A percentile compares a stretch with the other conserved stretches of the same genome.
Conservation (phyloP, 257 asterid genomes). For the Lithospermum erythrorhizon region DNA sequence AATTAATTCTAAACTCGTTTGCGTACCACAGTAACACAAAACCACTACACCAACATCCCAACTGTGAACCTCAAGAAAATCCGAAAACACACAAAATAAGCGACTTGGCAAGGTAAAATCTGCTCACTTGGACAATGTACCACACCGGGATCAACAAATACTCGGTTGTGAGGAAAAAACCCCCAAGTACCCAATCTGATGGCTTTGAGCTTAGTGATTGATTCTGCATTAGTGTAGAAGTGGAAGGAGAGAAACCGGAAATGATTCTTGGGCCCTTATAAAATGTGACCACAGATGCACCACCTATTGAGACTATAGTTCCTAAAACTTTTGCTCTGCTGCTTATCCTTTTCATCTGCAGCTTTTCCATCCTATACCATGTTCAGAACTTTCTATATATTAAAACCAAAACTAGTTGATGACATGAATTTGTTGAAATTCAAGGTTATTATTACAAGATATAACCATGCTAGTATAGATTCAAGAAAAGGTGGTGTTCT, state of each 20-base stretch:
- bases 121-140: constrained; percentile 75
- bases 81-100: not conserved
- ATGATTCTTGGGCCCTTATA: constrained; percentile 62
- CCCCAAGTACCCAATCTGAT: constrained; percentile 67
- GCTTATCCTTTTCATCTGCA: constrained; percentile 40
- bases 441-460: too few relatives aligned
- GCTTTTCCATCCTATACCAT: constrained; percentile 67
- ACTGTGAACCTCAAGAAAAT: too few relatives aligned
- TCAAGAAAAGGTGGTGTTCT: not conserved
- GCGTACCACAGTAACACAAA: too few relatives aligned
- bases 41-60: too few relatives aligned
- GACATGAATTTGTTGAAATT: not conserved
- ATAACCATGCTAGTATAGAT: too few relatives aligned
- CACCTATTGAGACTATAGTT: constrained; percentile 58
- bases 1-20: too few relatives aligned
- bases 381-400: not conserved
- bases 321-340: constrained; percentile 67
- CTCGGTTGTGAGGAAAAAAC: constrained; percentile 57
- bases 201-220: constrained; percentile 21
- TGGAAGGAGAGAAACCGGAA: constrained; percentile 11
- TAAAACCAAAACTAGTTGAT: not conserved
- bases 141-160: constrained; percentile 73
- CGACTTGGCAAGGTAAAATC: not conserved
- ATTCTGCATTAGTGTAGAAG: constrained; percentile 5
- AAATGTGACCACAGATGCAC: constrained; percentile 75